Conservation (phyloP, 2,329 filamentous ascomycete genomes). For the Sporothrix euskadiensis region DNA sequence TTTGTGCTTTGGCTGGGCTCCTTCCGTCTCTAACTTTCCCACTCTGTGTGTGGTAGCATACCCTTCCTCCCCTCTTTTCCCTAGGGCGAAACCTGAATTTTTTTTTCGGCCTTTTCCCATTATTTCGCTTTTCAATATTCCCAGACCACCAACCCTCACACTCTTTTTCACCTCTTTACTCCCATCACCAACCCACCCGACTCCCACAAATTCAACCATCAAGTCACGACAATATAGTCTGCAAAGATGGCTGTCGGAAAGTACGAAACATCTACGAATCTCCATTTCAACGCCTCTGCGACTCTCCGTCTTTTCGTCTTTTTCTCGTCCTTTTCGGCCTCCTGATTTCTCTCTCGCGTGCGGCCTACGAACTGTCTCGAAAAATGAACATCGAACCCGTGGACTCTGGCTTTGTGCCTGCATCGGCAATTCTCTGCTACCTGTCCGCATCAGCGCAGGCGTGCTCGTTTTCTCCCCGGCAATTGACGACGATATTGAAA, state of each 20-base stretch:
- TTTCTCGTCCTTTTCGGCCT: neutral
- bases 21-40: neutral
- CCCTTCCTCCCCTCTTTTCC: slow-evolving; percentile 31
- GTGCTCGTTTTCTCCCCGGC: neutral
- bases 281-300: neutral
- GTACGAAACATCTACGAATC: slow-evolving; percentile 37
- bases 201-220: slow-evolving; percentile 42
- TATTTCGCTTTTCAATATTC: slow-evolving; percentile 23
- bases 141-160: slow-evolving; percentile 22
- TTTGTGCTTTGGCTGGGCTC: slow-evolving; percentile 28
- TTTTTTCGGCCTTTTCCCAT: slow-evolving; percentile 24
- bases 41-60: slow-evolving; percentile 17
- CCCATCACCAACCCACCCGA: slow-evolving; percentile 39
- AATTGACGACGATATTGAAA: neutral
- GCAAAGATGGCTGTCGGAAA: slow-evolving; percentile 63
- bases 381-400: neutral
- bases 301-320: slow-evolving; percentile 6
- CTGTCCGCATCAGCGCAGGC: neutral
- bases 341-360: slow-evolving; percentile 11
- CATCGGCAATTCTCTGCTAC: neutral
- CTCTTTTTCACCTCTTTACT: slow-evolving; percentile 31
- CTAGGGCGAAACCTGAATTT: slow-evolving; percentile 24
- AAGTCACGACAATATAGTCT: slow-evolving; percentile 48
- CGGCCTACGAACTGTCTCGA: neutral
- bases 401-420: neutral